phyloP scores from a whole-genome alignment of 805 yeast species.

The Maudiozyma serrabonitensis region DNA sequence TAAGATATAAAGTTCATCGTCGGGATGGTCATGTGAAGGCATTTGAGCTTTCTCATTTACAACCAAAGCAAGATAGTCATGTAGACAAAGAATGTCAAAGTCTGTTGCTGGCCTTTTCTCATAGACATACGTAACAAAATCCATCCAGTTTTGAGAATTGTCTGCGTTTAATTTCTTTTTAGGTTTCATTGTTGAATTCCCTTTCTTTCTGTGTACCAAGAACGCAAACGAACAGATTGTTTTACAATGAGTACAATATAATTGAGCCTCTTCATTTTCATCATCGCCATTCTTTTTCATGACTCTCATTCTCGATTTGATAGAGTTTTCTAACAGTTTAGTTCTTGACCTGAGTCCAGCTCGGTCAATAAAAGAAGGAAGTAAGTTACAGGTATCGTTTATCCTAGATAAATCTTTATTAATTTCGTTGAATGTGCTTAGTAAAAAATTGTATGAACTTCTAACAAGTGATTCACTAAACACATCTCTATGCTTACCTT shows the following conservation, averaged over 20 bases:
- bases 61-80: background rate
- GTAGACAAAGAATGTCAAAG: conserved; percentile 1
- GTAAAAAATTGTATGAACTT: conserved; percentile 12
- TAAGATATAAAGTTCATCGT: conserved; percentile 2
- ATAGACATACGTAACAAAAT: background rate
- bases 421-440: conserved; percentile 7
- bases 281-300: background rate
- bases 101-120: background rate
- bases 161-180: background rate
- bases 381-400: background rate
- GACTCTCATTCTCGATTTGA: background rate
- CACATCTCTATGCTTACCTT: conserved; percentile 6
- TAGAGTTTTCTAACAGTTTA: background rate
- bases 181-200: background rate
- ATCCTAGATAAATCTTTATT: conserved; percentile 1
- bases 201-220: conserved; percentile 15
- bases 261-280: conserved; percentile 16
- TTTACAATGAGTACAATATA: conserved; percentile 29
- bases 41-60: background rate
- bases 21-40: background rate
- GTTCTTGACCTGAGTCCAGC: background rate
- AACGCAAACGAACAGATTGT: conserved; percentile 33
- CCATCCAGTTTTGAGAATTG: background rate
- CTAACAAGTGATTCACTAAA: conserved; percentile 16
- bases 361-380: background rate